Base-by-base conservation (phyloP, 495 filamentous ascomycete species). In the Xylaria sp. region DNA sequence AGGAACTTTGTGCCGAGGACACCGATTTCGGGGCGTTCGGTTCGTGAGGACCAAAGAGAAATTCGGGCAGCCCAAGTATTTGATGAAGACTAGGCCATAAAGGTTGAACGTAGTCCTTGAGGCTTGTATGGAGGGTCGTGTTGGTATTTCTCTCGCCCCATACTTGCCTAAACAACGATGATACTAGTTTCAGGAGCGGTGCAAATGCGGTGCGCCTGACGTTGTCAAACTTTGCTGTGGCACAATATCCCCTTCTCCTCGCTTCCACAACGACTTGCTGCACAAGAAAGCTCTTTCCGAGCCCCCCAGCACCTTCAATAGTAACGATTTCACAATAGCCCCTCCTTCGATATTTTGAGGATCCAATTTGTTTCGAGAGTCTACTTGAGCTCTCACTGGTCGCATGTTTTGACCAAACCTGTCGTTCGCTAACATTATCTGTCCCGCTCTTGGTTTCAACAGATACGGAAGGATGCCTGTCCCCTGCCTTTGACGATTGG, bases 121-220 rank as follows among this genome's bases (percentile, higher is more conserved):
- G 80, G 61, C 85, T 85, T 67, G 92, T 87, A 71, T 97, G 94
- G 74, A 97, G 96, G 5, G 91, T 86, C 0, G 92, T 97, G 2
- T 90, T 90, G 2, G 95, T 91, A 80, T 97, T 92, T 65, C 90
- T 90, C 77, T 97, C 94, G 0, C 93, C 95, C 82, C 95, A 97
- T 9, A 97, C 94, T 74, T 97, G 94, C 61, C 93, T 92, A 72
- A 97, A 92, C 6, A 97, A 82, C 48, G 92, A 94, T 7, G 92
- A 92, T 70, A 97, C 82, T 2, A 95, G 82, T 74, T 91, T 92
- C 3, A 96, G 85, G 48, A 97, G 87, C 0, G 94, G 93, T 37
- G 94, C 93, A 77, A 95, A 97, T 4, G 94, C 93, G 1, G 91
- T 90, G 68, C 88, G 88, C 79, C 90, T 89, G 5, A 92, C 89